These are phyloP conservation scores for Closterium sp. DNA, from an alignment of 139 green algal genomes.

Conservation along the genomic window DNA sequence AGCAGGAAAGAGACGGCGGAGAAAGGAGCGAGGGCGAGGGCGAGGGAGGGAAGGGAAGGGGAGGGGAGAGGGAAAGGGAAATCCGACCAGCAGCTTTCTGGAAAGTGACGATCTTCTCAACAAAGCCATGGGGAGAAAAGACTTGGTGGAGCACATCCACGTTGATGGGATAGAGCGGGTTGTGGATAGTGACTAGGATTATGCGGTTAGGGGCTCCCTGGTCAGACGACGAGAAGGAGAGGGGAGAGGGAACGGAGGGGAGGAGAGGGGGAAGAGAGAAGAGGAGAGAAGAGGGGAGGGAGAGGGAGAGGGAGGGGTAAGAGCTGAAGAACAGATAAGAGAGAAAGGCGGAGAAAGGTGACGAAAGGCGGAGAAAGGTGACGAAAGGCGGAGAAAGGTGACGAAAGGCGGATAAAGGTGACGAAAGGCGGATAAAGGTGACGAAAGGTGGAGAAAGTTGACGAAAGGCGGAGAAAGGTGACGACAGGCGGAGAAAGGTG, in stretches of 20 bases:
- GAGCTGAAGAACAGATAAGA: background rate
- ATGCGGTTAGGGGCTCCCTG: slow-evolving; percentile 44
- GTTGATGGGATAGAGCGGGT: slow-evolving; percentile 52
- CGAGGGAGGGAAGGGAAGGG: background rate
- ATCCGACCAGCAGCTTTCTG: slow-evolving; percentile 45
- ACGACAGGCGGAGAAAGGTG: background rate
- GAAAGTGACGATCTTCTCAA: slow-evolving; percentile 53
- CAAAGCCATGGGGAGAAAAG: slow-evolving; percentile 53
- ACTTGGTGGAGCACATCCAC: slow-evolving; percentile 54
- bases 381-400: too few species aligned
- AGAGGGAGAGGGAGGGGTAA: background rate
- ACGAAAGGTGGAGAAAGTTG: too few species aligned
- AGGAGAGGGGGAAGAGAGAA: background rate
- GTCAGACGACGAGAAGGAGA: too few species aligned
- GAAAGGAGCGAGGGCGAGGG: background rate
- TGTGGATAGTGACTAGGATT: slow-evolving; percentile 52
- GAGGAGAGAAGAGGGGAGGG: background rate
- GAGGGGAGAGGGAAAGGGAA: slow-evolving; percentile 20
- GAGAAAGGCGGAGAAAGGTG: background rate
- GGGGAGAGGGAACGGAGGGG: background rate
- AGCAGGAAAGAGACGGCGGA: too few species aligned
- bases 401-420: too few species aligned
- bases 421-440: too few species aligned
- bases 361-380: too few species aligned
- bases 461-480: background rate